Percentiles rank a stretch among this genome's conserved stretches.
phyloP scores from a whole-genome alignment of 306 rosid species.

The Biancaea sappan region DNA sequence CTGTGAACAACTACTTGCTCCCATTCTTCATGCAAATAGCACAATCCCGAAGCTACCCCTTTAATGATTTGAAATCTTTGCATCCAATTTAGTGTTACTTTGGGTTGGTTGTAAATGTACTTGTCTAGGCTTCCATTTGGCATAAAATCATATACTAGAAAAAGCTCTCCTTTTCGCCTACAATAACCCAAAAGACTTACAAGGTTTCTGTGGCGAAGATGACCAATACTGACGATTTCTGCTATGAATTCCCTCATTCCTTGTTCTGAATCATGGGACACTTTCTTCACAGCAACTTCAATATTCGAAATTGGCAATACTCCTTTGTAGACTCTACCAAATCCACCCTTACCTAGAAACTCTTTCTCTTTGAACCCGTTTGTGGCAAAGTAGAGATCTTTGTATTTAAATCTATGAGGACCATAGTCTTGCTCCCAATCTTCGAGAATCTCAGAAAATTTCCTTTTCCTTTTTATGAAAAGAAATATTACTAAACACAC shows the following conservation, averaged over 20 bases:
- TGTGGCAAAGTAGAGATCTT: slow-evolving; percentile 50
- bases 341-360: slow-evolving; percentile 40
- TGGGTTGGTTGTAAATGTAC: slow-evolving; percentile 38
- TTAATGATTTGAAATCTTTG: slow-evolving; percentile 54
- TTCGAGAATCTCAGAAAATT: slow-evolving; percentile 37
- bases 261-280: slow-evolving; percentile 66
- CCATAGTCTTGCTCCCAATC: slow-evolving; percentile 59
- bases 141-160: slow-evolving; percentile 58
- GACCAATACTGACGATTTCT: slow-evolving; percentile 61
- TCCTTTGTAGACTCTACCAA: slow-evolving; percentile 44
- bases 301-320: slow-evolving; percentile 22
- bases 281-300: slow-evolving; percentile 43
- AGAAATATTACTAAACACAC: slow-evolving; percentile 14
- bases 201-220: slow-evolving; percentile 60
- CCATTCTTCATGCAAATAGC: slow-evolving; percentile 21
- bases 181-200: slow-evolving; percentile 52
- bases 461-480: slow-evolving; percentile 36
- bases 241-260: slow-evolving; percentile 69
- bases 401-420: slow-evolving; percentile 55
- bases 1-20: neutral
- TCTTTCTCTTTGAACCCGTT: slow-evolving; percentile 43
- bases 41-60: slow-evolving; percentile 56
- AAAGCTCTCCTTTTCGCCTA: slow-evolving; percentile 56
- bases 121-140: slow-evolving; percentile 50
- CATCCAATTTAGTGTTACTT: slow-evolving; percentile 48